Evolutionary conservation across 441 rosid genomes (phyloP).

Genomic region (Adansonia madagascariensis): DNA sequence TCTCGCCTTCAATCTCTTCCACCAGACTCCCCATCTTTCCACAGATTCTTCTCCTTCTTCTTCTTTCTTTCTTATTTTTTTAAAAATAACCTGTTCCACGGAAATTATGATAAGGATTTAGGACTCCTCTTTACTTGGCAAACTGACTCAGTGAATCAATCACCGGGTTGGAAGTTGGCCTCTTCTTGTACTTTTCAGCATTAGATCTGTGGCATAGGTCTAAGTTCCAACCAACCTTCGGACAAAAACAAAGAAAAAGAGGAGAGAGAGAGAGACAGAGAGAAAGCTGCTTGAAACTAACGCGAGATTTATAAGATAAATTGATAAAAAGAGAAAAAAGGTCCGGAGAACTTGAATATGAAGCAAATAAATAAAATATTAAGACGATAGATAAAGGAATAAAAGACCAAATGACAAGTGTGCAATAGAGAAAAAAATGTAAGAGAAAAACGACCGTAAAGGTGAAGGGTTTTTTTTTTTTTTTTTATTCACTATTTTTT

Average conservation of each 20-base stretch:
- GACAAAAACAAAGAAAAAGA: not conserved
- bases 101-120: not conserved
- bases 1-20: constrained; percentile 36
- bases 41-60: constrained; percentile 6
- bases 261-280: not conserved
- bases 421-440: not conserved
- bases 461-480: not conserved
- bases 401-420: not conserved
- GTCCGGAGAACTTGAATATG: not conserved
- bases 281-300: constrained; percentile 17
- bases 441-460: not conserved
- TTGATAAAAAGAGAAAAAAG: not conserved
- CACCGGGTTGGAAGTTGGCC: constrained; percentile 20
- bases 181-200: constrained; percentile 15
- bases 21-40: constrained; percentile 47
- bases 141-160: constrained; percentile 6
- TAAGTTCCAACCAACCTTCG: constrained; percentile 12
- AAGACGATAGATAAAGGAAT: not conserved
- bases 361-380: not conserved
- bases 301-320: not conserved
- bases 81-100: not conserved
- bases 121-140: not conserved
- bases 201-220: not conserved
- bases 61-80: not conserved
- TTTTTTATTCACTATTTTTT: not conserved